Base-by-base conservation (phyloP, 805 yeast species). In the Candida incommunis region DNA sequence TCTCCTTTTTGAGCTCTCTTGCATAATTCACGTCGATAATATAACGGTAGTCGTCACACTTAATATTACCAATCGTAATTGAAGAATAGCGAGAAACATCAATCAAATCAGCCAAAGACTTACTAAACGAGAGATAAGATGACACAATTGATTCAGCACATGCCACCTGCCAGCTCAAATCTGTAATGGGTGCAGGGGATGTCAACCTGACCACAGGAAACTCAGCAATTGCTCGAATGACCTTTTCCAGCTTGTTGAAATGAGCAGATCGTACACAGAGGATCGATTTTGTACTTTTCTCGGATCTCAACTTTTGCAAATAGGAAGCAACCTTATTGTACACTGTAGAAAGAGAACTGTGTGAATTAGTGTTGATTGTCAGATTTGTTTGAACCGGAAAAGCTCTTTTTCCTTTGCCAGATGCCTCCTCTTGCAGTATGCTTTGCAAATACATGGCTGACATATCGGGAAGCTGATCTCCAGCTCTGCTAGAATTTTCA, bases 21-120 rank as follows among this genome's bases (percentile, higher is more conserved):
- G 97, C 94, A 60, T 85, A 92, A 45, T 78, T 78, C 37, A 90
- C 72, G 61, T 92, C 99, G 48, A 90, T 82, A 54, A 87, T 66
- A 53, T 76, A 83, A 0, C 83, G 80, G 62, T 80, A 69, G 50
- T 84, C 82, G 47, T 82, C 90, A n/a, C 78, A 69, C 50, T 77
- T 78, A 51, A 90, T 63, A 55, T 92, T 90, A 57, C 97, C 85
- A 27, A 92, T 58, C 1, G 98, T 98, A 43, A 92, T 74, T 45
- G 81, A 78, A 35, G 90, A 76, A 57, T 81, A 85, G 47, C 72
- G 70, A 0, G 96, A 71, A 44, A 85, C 60, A 0, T 76, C 66
- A 18, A 78, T 69, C 63, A 85, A 67, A 53, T 80, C 80, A 31
- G 70, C 67, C 23, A 87, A 57, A 83, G 95, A 81, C 1, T 78